Percentiles rank a stretch among this genome's conserved stretches.
phyloP scores from a whole-genome alignment of 2,329 filamentous ascomycete species.

The Diaporthe capsici region DNA sequence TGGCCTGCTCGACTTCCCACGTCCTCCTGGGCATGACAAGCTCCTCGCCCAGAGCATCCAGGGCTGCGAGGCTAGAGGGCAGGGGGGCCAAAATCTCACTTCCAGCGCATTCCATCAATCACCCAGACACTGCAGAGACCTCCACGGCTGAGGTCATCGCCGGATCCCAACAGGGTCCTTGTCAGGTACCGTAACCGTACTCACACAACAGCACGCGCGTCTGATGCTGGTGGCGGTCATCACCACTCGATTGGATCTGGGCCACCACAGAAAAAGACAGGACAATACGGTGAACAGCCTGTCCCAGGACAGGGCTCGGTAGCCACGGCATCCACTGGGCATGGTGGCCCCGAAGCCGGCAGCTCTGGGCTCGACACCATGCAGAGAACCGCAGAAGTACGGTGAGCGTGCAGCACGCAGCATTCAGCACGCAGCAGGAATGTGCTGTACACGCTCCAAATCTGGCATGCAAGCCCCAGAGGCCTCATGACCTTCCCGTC shows the following conservation, averaged over 20 bases:
- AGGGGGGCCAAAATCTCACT: constrained; percentile 23
- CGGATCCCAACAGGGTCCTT: not conserved
- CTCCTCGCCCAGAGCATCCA: constrained; percentile 9
- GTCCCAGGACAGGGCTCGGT: constrained; percentile 7
- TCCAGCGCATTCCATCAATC: not conserved
- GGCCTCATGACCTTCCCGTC: constrained; percentile 27
- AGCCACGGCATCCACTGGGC: constrained; percentile 22
- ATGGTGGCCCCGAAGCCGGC: constrained; percentile 33
- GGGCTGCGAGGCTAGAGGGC: not conserved
- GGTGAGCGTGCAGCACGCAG: constrained; percentile 38
- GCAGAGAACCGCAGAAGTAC: constrained; percentile 40
- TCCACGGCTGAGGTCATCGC: constrained; percentile 28
- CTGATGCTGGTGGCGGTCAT: not conserved
- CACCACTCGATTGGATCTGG: not conserved
- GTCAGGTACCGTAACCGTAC: not conserved
- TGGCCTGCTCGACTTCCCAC: not conserved
- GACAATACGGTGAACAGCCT: constrained; percentile 1
- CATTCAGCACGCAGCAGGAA: constrained; percentile 12
- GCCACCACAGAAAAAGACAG: not conserved
- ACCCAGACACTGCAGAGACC: constrained; percentile 3
- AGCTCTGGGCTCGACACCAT: constrained; percentile 31
- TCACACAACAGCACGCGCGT: not conserved
- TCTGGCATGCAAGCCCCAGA: constrained; percentile 20
- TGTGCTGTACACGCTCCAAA: constrained; percentile 26
- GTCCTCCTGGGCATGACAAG: constrained; percentile 1